Conservation (phyloP, 140 eudicot species). For the Oenanthe javanica region DNA sequence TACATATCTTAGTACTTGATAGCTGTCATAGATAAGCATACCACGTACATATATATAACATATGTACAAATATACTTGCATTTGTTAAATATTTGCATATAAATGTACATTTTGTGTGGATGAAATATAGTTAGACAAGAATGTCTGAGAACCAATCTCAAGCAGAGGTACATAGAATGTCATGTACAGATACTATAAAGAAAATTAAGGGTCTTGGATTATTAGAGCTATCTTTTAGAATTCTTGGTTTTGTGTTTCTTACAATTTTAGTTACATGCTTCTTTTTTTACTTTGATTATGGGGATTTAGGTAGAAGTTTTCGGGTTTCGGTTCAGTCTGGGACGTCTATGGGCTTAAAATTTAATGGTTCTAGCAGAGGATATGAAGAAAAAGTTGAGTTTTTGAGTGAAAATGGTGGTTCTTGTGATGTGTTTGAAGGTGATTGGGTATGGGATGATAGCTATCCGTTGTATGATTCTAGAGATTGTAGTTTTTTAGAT, state of each 20-base stretch:
- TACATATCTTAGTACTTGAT: not conserved
- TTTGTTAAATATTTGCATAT: not conserved
- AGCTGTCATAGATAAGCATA: not conserved
- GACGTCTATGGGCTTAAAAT: slow-evolving; percentile 44
- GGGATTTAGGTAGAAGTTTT: slow-evolving; percentile 39
- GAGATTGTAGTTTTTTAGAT: slow-evolving; percentile 75
- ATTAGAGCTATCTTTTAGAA: slow-evolving; percentile 67
- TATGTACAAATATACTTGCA: not conserved
- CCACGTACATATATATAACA: too few relatives aligned
- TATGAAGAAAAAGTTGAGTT: slow-evolving; percentile 41
- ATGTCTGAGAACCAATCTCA: slow-evolving; percentile 55
- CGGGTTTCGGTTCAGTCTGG: slow-evolving; percentile 26
- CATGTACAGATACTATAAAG: slow-evolving; percentile 25
- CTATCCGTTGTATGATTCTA: slow-evolving; percentile 83
- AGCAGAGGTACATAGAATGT: slow-evolving; percentile 20
- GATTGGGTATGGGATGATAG: slow-evolving; percentile 98
- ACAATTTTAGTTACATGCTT: slow-evolving; percentile 39
- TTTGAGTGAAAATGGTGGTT: slow-evolving; percentile 48
- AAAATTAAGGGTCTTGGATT: slow-evolving; percentile 44
- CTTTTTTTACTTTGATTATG: slow-evolving; percentile 70
- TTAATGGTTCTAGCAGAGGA: slow-evolving; percentile 17
- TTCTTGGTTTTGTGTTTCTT: slow-evolving; percentile 43
- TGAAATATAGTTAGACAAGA: not conserved
- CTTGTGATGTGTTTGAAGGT: slow-evolving; percentile 89
- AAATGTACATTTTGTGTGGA: not conserved